These are phyloP conservation scores for Phytophthora rubi DNA, from an alignment of 352 stramenopile genomes.

Conservation along the genomic window DNA sequence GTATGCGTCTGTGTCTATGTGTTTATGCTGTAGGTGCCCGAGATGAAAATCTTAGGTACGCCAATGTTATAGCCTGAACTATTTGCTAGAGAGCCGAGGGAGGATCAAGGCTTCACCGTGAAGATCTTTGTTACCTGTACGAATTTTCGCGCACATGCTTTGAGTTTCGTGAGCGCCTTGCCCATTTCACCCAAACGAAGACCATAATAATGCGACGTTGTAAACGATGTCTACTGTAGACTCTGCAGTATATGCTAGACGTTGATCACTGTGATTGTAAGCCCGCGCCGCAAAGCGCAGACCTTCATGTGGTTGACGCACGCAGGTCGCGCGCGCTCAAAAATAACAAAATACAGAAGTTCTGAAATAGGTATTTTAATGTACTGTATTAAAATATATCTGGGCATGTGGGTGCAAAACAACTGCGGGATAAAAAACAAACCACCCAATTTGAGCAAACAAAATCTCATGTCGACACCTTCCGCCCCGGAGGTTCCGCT, in stretches of 20 bases:
- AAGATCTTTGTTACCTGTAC: background rate
- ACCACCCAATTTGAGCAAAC: background rate
- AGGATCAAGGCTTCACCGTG: background rate
- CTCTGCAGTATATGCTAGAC: background rate
- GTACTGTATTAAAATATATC: too few relatives aligned
- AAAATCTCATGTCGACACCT: background rate
- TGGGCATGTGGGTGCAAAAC: too few relatives aligned
- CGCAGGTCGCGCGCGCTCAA: too few relatives aligned
- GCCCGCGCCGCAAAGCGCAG: background rate
- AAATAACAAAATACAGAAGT: too few relatives aligned
- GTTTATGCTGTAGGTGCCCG: too few relatives aligned
- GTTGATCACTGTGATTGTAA: background rate
- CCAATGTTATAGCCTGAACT: background rate
- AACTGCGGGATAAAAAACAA: too few relatives aligned
- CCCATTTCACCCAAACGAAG: background rate
- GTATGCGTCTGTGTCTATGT: too few relatives aligned
- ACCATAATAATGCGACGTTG: background rate
- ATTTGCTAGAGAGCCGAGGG: background rate
- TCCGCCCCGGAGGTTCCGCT: slow-evolving; percentile 9
- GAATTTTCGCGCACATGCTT: background rate
- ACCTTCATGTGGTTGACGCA: background rate
- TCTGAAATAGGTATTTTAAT: too few relatives aligned
- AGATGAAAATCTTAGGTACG: background rate
- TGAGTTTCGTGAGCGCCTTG: background rate
- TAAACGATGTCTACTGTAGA: background rate